Evolutionary conservation across 163 green algal genomes (phyloP).

Genomic region (Trebouxia gelatinosa): DNA sequence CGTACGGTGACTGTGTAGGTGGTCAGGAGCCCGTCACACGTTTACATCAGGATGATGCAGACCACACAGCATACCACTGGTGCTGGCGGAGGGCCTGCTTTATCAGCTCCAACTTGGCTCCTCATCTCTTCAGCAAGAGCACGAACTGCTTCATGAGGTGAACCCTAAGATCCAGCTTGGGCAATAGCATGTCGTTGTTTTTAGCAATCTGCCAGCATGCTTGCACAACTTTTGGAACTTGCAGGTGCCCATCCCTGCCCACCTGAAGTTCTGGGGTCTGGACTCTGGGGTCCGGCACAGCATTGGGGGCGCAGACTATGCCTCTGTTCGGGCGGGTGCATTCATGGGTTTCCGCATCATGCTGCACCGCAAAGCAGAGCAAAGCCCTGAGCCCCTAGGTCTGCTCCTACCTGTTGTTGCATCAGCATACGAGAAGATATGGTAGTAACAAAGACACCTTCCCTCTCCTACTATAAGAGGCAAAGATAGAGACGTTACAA

Average conservation of each 20-base stretch:
- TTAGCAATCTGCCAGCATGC: too few relatives aligned
- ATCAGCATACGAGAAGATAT: not conserved
- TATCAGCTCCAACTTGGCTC: too few relatives aligned
- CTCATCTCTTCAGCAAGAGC: too few relatives aligned
- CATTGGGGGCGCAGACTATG: conserved; percentile 85
- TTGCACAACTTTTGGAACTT: too few relatives aligned
- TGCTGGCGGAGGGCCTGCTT: not conserved
- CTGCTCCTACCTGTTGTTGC: not conserved
- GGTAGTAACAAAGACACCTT: too few relatives aligned
- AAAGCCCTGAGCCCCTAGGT: not conserved
- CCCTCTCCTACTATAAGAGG: not conserved
- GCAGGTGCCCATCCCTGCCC: conserved; percentile 61
- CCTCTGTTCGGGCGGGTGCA: conserved; percentile 74
- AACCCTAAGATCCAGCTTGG: too few relatives aligned
- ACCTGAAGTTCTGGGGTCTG: conserved; percentile 82
- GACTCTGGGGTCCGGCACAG: conserved; percentile 85
- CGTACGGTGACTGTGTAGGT: too few relatives aligned
- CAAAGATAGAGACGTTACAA: not conserved
- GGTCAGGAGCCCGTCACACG: too few relatives aligned
- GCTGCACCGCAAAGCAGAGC: conserved; percentile 24
- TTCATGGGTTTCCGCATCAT: conserved; percentile 88
- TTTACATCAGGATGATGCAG: too few relatives aligned
- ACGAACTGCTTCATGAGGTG: too few relatives aligned
- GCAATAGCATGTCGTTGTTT: too few relatives aligned
- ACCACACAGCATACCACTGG: not conserved